Evolutionary conservation across 495 filamentous ascomycete genomes (phyloP), one percentile per base, ranked within the genome.

Genomic region (Penicillium longicatenatum): DNA sequence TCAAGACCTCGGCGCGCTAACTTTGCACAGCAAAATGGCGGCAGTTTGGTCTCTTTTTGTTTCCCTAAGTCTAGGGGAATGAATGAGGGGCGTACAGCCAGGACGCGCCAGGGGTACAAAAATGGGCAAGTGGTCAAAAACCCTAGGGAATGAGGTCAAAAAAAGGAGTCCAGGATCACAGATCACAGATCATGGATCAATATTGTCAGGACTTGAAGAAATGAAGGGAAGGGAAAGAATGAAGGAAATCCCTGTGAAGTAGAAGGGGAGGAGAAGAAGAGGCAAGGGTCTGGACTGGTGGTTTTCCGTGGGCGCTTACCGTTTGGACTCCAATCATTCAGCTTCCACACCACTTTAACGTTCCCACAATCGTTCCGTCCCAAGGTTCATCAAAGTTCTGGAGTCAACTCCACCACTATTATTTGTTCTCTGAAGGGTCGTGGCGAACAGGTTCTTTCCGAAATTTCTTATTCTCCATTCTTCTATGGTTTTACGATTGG

Each of bases 151-250:
- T 44, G 20, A 43, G 22, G 19, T 30, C 7, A 30, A 41, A 12
- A 64, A 64, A 69, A 64, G 49, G 71, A 71, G 69, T 66, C 68
- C 65, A 75, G 67, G 72, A 76, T 76, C 66, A 73, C 72, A 62
- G 68, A 69, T 65, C 69, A 74, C 62, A 66, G 71, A 42, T 65
- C 69, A 74, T 61, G 65, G 71, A 42, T 73, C 61, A 68, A 26
- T 69, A 58, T 63, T 61, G 69, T 69, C 66, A 58, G 75, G 70
- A 29, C 67, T 65, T 58, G 64, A 62, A 57, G 65, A 63, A 39
- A 61, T 55, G 60, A 61, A 65, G 66, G 59, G 60, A 66, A 68
- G 44, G 61, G 58, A 53, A 64, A 62, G 52, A 58, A 60, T 54
- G 58, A 65, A 57, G 60, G 60, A 44, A 61, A 50, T 51, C 44